Evolutionary conservation across 768 basidiomycete genomes (phyloP), one percentile per base, ranked within the genome.

Genomic region (Amanita muscaria): DNA sequence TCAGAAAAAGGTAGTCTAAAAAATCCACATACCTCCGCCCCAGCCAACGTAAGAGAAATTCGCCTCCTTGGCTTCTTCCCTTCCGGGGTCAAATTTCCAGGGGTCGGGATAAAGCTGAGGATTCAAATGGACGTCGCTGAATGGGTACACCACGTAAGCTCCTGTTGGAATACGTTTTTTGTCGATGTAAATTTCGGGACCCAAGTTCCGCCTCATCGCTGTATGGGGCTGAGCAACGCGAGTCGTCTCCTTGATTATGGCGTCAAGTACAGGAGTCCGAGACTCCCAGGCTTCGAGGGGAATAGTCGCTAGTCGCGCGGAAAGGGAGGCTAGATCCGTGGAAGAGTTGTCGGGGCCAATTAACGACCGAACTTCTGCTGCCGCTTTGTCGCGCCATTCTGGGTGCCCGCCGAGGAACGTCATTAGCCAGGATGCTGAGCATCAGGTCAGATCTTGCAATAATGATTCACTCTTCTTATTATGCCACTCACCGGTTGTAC

Each of bases 121-220:
- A 60, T 87, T 72, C 29, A 88, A 74, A 63, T 88, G 85, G 33
- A 86, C 79, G 56, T 83, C 80, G 58, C 80, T 82, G 61, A 86
- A 87, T 34, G 84, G 85, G 63, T 86, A 88, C 34, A 86, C 70
- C 38, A 85, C 74, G 56, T 83, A 87, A 43, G 83, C 74, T 46
- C 83, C 85, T 16, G 80, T 78, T 24, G 83, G 83, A 23, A 88
- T 73, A 30, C 71, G 63, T 61, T 79, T 83, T 49, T 76, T 76
- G 62, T 80, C 74, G 52, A 88, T 80, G 53, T 78, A 70, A 27
- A 78, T 62, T 46, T 83, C 80, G 52, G 80, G 81, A 14, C 84
- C 85, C 47, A 85, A 63, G 59, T 88, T 87, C 48, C 80, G 75
- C 57, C 86, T 75, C 83, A 87, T 85, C 46, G 85, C 85, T 1